Percentiles rank a stretch among this genome's conserved stretches.
phyloP scores from a whole-genome alignment of 352 stramenopile species.

The Phytophthora rubi region DNA sequence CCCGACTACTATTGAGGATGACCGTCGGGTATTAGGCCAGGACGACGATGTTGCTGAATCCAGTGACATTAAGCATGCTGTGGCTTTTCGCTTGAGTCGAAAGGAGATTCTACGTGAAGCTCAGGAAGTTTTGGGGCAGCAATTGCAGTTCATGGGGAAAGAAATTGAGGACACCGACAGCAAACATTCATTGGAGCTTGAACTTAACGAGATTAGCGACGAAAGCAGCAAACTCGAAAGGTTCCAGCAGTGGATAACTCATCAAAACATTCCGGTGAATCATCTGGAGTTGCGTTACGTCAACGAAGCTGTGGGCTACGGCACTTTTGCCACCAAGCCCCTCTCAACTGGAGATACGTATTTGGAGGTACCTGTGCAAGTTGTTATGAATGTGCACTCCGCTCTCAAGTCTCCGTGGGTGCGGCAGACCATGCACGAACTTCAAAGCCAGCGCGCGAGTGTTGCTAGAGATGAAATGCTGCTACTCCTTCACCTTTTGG shows the following conservation, averaged over 20 bases:
- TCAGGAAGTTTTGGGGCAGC: conserved; percentile 15
- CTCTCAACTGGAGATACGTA: conserved; percentile 75
- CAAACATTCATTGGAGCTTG: background rate
- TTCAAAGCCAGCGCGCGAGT: conserved; percentile 34
- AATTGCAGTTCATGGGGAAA: background rate
- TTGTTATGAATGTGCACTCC: conserved; percentile 76
- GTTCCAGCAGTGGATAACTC: conserved; percentile 60
- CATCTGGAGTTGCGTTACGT: conserved; percentile 66
- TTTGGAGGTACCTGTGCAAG: conserved; percentile 68
- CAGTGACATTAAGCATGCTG: conserved; percentile 22
- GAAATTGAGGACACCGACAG: background rate
- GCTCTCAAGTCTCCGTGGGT: conserved; percentile 60
- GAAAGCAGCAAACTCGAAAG: conserved; percentile 22
- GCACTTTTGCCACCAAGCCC: conserved; percentile 62
- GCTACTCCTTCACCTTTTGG: conserved; percentile 81
- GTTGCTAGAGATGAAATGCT: conserved; percentile 42
- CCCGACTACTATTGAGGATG: conserved; percentile 47
- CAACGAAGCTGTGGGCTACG: conserved; percentile 60
- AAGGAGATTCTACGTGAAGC: conserved; percentile 58
- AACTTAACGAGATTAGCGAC: background rate
- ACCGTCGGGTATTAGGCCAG: conserved; percentile 22
- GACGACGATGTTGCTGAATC: background rate
- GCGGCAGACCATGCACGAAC: conserved; percentile 28
- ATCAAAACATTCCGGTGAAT: conserved; percentile 49
- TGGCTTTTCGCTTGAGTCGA: conserved; percentile 58